Evolutionary conservation across 768 basidiomycete species (phyloP).

Genomic region (Pleurotus eryngii): DNA sequence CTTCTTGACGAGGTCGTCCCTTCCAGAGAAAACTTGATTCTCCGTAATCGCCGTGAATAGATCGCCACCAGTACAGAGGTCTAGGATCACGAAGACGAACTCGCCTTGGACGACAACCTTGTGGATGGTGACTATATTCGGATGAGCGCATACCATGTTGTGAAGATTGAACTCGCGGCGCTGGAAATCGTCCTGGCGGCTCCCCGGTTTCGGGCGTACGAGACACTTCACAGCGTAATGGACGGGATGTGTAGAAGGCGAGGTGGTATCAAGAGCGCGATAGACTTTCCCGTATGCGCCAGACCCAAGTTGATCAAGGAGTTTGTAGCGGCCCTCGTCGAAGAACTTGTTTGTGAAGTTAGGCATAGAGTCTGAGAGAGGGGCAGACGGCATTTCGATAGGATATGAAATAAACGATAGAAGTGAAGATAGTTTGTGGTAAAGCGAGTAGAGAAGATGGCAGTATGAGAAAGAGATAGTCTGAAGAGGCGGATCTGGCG

Average conservation of each 20-base stretch:
- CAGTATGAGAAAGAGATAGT: conserved; percentile 11
- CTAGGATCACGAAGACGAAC: conserved; percentile 67
- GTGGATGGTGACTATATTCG: conserved; percentile 68
- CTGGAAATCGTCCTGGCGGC: conserved; percentile 57
- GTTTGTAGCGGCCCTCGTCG: conserved; percentile 56
- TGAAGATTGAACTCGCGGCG: conserved; percentile 67
- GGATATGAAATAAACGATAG: conserved; percentile 13
- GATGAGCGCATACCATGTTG: conserved; percentile 46
- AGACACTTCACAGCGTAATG: conserved; percentile 79
- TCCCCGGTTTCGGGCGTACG: conserved; percentile 50
- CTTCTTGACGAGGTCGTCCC: conserved; percentile 58
- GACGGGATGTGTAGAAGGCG: conserved; percentile 30
- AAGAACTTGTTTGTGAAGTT: conserved; percentile 49
- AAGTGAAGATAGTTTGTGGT: conserved; percentile 14
- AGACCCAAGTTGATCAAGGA: conserved; percentile 62
- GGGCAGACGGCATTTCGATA: conserved; percentile 34
- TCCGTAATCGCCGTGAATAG: conserved; percentile 70
- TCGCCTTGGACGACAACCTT: conserved; percentile 56
- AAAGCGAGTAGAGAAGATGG: conserved; percentile 12
- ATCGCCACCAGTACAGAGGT: conserved; percentile 59
- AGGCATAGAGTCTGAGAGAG: conserved; percentile 42
- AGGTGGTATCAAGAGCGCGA: conserved; percentile 53
- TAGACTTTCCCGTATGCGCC: conserved; percentile 82
- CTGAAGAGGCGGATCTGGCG: conserved; percentile 8
- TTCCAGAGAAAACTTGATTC: conserved; percentile 46